Percentiles rank a stretch among this genome's conserved stretches.
Conservation (phyloP, 805 yeast species). For the Starmerella geochares region DNA sequence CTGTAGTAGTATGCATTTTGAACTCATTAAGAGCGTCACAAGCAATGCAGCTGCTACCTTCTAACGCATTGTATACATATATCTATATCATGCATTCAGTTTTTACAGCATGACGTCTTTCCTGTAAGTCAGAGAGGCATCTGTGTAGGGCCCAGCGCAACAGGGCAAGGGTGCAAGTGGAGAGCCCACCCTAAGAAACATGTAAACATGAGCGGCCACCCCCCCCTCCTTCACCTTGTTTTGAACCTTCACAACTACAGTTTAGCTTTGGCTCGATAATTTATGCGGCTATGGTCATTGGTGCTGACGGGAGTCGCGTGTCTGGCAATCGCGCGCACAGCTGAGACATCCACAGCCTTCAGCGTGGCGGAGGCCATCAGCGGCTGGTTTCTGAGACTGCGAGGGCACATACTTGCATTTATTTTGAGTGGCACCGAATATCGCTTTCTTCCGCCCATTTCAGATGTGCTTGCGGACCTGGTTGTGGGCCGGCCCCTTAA, state of each 20-base stretch:
- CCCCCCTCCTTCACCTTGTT: background rate
- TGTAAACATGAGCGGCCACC: background rate
- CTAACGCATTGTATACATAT: background rate
- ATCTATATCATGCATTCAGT: background rate
- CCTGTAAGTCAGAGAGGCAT: background rate
- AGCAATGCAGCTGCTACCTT: too few species aligned
- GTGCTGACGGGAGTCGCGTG: background rate
- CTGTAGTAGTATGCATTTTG: background rate
- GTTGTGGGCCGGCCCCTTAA: background rate
- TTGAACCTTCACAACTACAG: too few species aligned
- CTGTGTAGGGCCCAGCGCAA: background rate
- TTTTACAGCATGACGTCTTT: too few species aligned
- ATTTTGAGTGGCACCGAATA: background rate
- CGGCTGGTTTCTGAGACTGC: background rate
- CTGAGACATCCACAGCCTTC: background rate
- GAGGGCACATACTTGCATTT: background rate
- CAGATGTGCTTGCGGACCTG: background rate
- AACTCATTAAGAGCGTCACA: too few species aligned
- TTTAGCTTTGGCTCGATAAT: too few species aligned
- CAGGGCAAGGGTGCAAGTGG: background rate
- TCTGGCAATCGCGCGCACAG: background rate
- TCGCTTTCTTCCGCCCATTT: background rate
- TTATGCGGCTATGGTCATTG: too few species aligned
- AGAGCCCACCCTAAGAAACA: too few species aligned
- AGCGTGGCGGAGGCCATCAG: background rate